Evolutionary conservation across 306 rosid species (phyloP), one percentile per base, ranked within the genome.

Genomic region (Quercus bicolor): DNA sequence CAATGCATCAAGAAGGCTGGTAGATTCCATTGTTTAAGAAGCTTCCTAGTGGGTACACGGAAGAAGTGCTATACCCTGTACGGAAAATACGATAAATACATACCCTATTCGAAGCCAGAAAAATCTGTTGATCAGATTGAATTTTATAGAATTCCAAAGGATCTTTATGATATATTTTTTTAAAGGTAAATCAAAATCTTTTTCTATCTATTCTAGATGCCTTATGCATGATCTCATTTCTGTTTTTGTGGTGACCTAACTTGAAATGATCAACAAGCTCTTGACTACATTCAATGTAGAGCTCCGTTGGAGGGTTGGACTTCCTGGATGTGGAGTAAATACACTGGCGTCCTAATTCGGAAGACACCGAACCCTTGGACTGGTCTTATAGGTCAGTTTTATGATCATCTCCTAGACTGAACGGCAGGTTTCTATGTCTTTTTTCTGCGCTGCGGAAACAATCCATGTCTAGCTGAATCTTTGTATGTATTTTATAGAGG

Each of bases 361-460:
- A 94, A 94, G 89, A 90, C 97, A 33, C 94, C 89, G 80, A 92
- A 90, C 86, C 98, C 97, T 34, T 94, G 98, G 98, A 88, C 98
- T 21, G 98, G 98, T 81, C 90, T 94, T 59, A 89, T 97, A 85
- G 98, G 98, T 74, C 98, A 94, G 83, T 89, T 94, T 83, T 92
- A 94, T 19, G 97, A 92, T 76, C 98, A 92, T 82, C 92, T 94
- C 73, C 92, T 88, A 60, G 97, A 94, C 87, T 94, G 92, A 82
- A 94, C 92, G 1, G 97, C 97, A 3, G 98, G 97, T 75, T 92
- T 94, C 87, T 92, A 88, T 86, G 97, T 94, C 54, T 23, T 94
- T 94, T 85, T 91, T 92, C 52, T 91, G 94, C 24, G 97, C 97
- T 60, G 97, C 93, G 2, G 98, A 94, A 80, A 93, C 97, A 56